Percentiles rank a stretch among this genome's conserved stretches.
Evolutionary conservation across 179 eudicot genomes (phyloP).

Genomic region (Gypsophila paniculata): DNA sequence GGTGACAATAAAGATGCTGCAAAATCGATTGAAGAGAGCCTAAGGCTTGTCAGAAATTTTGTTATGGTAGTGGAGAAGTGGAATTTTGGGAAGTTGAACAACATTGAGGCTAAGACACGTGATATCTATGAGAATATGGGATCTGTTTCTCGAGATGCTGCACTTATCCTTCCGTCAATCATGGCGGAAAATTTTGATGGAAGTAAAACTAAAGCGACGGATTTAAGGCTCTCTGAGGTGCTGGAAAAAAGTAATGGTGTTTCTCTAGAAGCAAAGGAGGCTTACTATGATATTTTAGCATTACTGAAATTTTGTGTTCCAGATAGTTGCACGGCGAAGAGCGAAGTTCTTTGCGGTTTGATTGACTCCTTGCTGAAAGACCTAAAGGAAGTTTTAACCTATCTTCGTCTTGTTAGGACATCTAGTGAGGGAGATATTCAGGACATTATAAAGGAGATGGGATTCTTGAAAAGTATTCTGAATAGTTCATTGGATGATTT

Average conservation of each 20-base stretch:
- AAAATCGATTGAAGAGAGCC: not conserved
- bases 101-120: not conserved
- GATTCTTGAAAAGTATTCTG: slow-evolving; percentile 6
- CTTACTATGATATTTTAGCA: not conserved
- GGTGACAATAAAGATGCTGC: not conserved
- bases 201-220: not conserved
- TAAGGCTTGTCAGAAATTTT: not conserved
- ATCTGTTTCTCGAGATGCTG: not conserved
- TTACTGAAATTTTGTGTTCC: not conserved
- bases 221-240: not conserved
- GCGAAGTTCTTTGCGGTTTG: not conserved
- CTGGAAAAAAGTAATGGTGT: not conserved
- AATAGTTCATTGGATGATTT: not conserved
- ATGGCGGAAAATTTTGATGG: not conserved
- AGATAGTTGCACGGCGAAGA: not conserved
- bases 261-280: not conserved
- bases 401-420: not conserved
- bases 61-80: not conserved
- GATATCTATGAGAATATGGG: not conserved
- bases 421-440: not conserved
- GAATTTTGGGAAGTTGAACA: not conserved
- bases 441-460: not conserved
- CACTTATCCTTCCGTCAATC: not conserved
- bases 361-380: not conserved
- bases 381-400: not conserved